Conservation (phyloP, 2,329 filamentous ascomycete species). For the Cercospora sp. region DNA sequence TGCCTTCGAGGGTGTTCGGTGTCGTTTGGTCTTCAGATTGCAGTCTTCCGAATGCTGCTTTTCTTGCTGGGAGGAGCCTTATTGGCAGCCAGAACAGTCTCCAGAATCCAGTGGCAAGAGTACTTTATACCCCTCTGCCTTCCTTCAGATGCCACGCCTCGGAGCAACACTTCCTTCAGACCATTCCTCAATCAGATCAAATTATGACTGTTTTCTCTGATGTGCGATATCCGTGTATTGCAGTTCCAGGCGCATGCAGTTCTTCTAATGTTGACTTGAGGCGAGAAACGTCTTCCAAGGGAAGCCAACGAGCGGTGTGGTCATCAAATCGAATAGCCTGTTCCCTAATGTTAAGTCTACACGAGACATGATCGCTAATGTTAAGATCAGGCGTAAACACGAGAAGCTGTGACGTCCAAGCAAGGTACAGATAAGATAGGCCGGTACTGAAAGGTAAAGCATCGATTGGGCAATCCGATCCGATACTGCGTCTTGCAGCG, state of each 20-base stretch:
- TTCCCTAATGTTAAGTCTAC: background rate
- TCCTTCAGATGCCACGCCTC: background rate
- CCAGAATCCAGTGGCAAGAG: background rate
- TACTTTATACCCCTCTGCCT: background rate
- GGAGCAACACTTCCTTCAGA: background rate
- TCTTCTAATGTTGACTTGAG: conserved; percentile 4
- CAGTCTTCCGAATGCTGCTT: background rate
- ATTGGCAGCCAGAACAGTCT: too few species aligned
- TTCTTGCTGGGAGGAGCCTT: background rate
- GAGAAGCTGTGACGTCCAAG: conserved; percentile 2
- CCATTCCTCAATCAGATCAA: background rate
- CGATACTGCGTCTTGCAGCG: background rate
- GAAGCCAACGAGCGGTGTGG: background rate
- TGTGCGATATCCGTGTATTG: conserved; percentile 1
- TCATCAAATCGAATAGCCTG: background rate
- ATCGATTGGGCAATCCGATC: conserved; percentile 13
- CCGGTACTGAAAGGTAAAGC: background rate
- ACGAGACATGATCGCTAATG: background rate
- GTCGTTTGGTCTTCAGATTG: background rate
- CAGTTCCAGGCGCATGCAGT: conserved; percentile 7
- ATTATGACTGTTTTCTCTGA: background rate
- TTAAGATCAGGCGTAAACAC: conserved; percentile 3
- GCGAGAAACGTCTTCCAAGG: background rate
- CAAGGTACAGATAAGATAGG: conserved; percentile 8
- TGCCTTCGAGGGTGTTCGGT: background rate